Evolutionary conservation across 2,329 filamentous ascomycete genomes (phyloP).

Genomic region (Myriangium duriaei): DNA sequence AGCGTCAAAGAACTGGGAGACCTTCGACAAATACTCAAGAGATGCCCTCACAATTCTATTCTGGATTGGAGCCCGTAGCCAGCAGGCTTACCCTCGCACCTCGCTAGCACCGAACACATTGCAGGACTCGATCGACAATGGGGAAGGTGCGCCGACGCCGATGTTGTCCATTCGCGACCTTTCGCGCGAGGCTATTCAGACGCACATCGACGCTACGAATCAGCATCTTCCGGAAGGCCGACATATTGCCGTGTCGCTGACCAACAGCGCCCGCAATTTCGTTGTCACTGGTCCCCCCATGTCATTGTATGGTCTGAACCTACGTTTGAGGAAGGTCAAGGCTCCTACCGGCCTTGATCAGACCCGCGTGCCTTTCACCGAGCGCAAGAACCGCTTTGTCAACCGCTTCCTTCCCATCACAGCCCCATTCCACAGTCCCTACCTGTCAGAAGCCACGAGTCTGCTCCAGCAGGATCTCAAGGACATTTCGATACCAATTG

Average conservation of each 20-base stretch:
- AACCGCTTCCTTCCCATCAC: slow-evolving; percentile 97
- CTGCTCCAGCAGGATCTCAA: slow-evolving; percentile 81
- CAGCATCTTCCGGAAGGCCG: slow-evolving; percentile 85
- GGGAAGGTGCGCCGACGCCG: slow-evolving; percentile 88
- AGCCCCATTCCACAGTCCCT: slow-evolving; percentile 95
- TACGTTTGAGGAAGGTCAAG: slow-evolving; percentile 92
- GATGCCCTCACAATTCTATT: slow-evolving; percentile 86
- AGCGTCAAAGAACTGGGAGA: slow-evolving; percentile 84
- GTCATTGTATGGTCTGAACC: slow-evolving; percentile 89
- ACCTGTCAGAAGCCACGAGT: slow-evolving; percentile 68
- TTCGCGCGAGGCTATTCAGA: slow-evolving; percentile 75
- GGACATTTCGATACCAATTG: slow-evolving; percentile 61
- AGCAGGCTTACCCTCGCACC: slow-evolving; percentile 92
- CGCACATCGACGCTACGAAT: slow-evolving; percentile 94
- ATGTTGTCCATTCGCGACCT: slow-evolving; percentile 97
- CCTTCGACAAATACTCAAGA: slow-evolving; percentile 66
- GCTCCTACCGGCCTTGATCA: slow-evolving; percentile 95
- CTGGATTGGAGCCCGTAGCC: slow-evolving; percentile 95
- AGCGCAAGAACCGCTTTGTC: slow-evolving; percentile 91
- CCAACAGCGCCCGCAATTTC: slow-evolving; percentile 94
- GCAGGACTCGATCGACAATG: slow-evolving; percentile 84
- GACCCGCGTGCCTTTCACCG: slow-evolving; percentile 82
- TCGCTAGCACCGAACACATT: slow-evolving; percentile 83
- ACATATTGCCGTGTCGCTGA: slow-evolving; percentile 86
- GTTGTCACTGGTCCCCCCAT: slow-evolving; percentile 94